Evolutionary conservation across 441 rosid species (phyloP), one percentile per base, ranked within the genome.

Genomic region (Pelargonium myrrhifolium): DNA sequence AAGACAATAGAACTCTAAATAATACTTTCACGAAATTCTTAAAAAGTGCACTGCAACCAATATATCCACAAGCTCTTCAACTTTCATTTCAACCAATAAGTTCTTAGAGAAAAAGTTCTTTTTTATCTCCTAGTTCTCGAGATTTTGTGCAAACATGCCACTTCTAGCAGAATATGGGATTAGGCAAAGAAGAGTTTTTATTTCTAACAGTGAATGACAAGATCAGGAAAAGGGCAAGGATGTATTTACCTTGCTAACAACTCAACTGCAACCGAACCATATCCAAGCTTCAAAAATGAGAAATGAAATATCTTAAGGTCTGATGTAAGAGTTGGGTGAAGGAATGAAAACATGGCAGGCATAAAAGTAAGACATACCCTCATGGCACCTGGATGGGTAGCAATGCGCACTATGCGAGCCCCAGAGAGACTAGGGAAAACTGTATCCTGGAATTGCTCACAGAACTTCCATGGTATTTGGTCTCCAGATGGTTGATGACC

Each of bases 401-500:
- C 99, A 73, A 95, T 95, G 64, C 99, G 90, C 64, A 92, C 97
- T 28, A 95, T 86, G 61, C 99, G 92, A 84, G 89, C 98, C 72
- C 99, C 99, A 28, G 99, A 95, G 68, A 92, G 89, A 67, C 82
- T 81, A 69, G 99, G 99, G 74, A 95, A 95, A 65, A 74, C 93
- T 20, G 87, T 72, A 67, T 95, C 95, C 67, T 85, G 85, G 66
- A 85, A 83, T 60, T 81, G 86, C 77, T 84, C 87, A 66, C 70
- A 78, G 74, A 92, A 86, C 73, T 87, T 82, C 89, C 88, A 84
- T 8, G 88, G 90, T 67, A 95, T 90, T 73, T 90, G 98, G 80
- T 95, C 98, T 68, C 99, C 99, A 81, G 45, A 86, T 9, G 99
- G 99, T 73, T 85, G 92, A 82, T 90, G 92, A 42, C 93, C 97